Conservation (phyloP, 306 rosid species). For the Lagenaria siceraria region DNA sequence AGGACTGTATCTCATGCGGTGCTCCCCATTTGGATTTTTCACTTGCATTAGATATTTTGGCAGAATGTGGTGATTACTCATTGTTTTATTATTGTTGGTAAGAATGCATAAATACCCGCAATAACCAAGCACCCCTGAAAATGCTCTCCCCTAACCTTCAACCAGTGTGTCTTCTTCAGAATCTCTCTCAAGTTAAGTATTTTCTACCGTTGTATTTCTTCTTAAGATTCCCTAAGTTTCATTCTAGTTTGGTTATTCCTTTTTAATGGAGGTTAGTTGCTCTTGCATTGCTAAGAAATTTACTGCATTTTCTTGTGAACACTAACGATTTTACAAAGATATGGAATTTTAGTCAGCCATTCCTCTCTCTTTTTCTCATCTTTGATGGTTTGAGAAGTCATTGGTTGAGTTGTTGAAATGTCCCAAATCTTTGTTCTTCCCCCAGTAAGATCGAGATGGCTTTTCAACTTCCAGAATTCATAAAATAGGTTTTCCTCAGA, state of each 20-base stretch:
- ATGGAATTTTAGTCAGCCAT: neutral
- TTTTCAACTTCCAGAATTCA: neutral
- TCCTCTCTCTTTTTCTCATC: neutral
- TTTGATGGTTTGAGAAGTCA: neutral
- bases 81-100: neutral
- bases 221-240: too few relatives aligned
- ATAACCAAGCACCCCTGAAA: too few relatives aligned
- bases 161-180: too few relatives aligned
- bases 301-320: too few relatives aligned
- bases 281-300: too few relatives aligned
- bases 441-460: neutral
- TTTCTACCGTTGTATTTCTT: too few relatives aligned
- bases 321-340: neutral
- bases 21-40: neutral
- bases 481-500: neutral
- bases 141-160: too few relatives aligned
- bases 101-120: neutral
- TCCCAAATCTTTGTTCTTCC: neutral
- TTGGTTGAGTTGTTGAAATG: neutral
- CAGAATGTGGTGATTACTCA: neutral
- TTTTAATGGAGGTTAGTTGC: too few relatives aligned
- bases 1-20: neutral
- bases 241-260: too few relatives aligned
- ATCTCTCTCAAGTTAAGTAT: too few relatives aligned
- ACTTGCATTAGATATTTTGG: neutral